Percentiles rank a stretch among this genome's conserved stretches.
Evolutionary conservation across 768 basidiomycete genomes (phyloP).

Genomic region (Pleurotus ostreatus): DNA sequence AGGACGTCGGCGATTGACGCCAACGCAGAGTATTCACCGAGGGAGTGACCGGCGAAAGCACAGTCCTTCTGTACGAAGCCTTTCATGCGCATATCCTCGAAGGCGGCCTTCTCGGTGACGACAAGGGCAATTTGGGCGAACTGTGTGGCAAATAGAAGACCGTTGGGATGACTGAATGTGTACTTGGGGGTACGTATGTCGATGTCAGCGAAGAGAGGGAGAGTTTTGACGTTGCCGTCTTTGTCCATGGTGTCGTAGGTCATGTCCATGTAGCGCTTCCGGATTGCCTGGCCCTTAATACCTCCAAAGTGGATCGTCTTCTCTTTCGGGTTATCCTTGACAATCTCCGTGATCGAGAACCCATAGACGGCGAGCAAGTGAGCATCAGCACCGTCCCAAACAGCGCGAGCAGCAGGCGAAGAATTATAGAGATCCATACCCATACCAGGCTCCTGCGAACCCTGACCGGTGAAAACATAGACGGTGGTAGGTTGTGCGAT

Average conservation of each 20-base stretch:
- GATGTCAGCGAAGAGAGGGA: conserved; percentile 95
- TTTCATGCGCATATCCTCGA: conserved; percentile 96
- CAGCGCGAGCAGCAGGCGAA: conserved; percentile 91
- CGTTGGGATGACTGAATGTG: conserved; percentile 96
- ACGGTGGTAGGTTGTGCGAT: conserved; percentile 90
- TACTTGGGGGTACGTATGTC: conserved; percentile 92
- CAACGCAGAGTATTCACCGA: conserved; percentile 97
- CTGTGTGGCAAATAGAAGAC: conserved; percentile 95
- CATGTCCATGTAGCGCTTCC: conserved; percentile 99
- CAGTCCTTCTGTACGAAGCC: conserved; percentile 91
- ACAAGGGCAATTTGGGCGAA: conserved; percentile 99
- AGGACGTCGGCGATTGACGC: conserved; percentile 97
- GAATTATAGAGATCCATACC: conserved; percentile 96
- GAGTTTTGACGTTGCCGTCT: conserved; percentile 92
- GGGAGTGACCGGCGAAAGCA: conserved; percentile 95
- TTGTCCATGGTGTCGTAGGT: conserved; percentile 96
- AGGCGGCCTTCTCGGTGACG: conserved; percentile 96
- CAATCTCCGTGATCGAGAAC: conserved; percentile 98
- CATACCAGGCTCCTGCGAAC: conserved; percentile 98
- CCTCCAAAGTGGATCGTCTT: conserved; percentile 99
- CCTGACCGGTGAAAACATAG: conserved; percentile 98
- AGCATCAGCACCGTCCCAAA: conserved; percentile 95
- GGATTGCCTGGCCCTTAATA: conserved; percentile 97
- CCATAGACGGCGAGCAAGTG: conserved; percentile 94
- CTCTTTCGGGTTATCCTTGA: conserved; percentile 97